Base-by-base conservation (phyloP, 768 basidiomycete genomes). In the Tubosaeta brunneosetosa region DNA sequence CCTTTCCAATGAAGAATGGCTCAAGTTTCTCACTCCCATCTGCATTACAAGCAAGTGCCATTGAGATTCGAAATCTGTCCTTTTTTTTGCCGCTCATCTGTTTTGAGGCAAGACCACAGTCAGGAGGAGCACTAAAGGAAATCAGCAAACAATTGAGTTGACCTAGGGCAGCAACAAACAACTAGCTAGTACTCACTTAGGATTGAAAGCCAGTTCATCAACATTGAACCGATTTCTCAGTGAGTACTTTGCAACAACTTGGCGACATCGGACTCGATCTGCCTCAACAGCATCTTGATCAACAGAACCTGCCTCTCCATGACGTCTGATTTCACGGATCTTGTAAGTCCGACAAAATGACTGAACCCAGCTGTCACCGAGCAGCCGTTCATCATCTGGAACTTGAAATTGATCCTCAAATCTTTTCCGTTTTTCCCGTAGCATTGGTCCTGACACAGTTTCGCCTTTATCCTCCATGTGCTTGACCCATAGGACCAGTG, bases 1-100 rank as follows among this genome's bases (percentile, higher is more conserved):
- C 56, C 45, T 64, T 71, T 12, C 74, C 71, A 59, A 76, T 76
- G 55, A 63, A 69, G 25, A 76, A 49, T 4, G 57, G 37, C 1
- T 53, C 52, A 6, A 70, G 52, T 49, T 71, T 70, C 48, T 74
- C 71, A 32, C 63, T 19, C 66, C 69, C 44, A 16, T 51, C 44
- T 47, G 49, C 49, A 51, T 51, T 55, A 26, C 50, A 55, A 8
- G 48, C 49, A 6, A 62, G 42, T 6, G 41, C 41, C 9, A 56
- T 27, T 2, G 63, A 52, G 40, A 63, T 55, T 1, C 51, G 52
- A 32, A 52, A 55, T 41, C 55, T 59, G 16, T 59, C 34, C 38
- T 52, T 45, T 34, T 64, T 64, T 37, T 59, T 57, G 2, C 58
- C 60, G 36, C 49, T 55, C 55, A 65, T 59, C 42, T 53, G 54